Evolutionary conservation across 495 filamentous ascomycete genomes (phyloP), one percentile per base, ranked within the genome.

Genomic region (Lophium mytilinum): DNA sequence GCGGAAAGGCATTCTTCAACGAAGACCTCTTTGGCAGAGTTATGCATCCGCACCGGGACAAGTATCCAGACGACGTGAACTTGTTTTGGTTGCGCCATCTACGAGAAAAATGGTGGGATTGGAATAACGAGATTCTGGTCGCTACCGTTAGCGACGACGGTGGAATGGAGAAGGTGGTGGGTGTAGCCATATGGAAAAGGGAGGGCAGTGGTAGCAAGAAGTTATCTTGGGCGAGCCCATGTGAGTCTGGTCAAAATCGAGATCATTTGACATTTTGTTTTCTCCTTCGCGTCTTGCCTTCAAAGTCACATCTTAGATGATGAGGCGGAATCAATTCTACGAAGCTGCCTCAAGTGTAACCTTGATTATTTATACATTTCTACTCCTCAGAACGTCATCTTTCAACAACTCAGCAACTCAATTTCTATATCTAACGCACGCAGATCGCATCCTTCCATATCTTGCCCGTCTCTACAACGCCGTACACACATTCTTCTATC

Each of bases 11-110:
- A n/a, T 56, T 52, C 43, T 56, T 42, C 14, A 33, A 56, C 42
- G 53, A 56, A 50, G 53, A 56, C 30, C 19, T 37, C 17, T 51
- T 34, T 12, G 53, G 53, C 43, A 43, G 53, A 18, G 14, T 56
- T 21, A 37, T 56, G 45, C 53, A 56, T 17, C 53, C 53, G 14
- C 45, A 56, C 33, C 43, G 53, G 4, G 8, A 35, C 4, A 17
- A 17, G 6, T 56, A 56, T 35, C 53, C 53, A 8, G 43, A 18
- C 43, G 41, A 48, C 21, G 53, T 56, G 17, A 15, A n/a, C 21
- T 4, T 24, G 6, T 56, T 33, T 43, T 56, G 53, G 53, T 21
- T 34, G 4, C 15, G 43, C 6, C 6, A 35, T 12, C 11, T 49
- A 9, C 43, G 53, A 15, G 11, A n/a, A 7, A 19, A 35, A 11